A percentile compares a stretch with the other conserved stretches of the same genome.
Evolutionary conservation across 2,329 filamentous ascomycete species (phyloP).

Genomic region (Zymoseptoria brevis): DNA sequence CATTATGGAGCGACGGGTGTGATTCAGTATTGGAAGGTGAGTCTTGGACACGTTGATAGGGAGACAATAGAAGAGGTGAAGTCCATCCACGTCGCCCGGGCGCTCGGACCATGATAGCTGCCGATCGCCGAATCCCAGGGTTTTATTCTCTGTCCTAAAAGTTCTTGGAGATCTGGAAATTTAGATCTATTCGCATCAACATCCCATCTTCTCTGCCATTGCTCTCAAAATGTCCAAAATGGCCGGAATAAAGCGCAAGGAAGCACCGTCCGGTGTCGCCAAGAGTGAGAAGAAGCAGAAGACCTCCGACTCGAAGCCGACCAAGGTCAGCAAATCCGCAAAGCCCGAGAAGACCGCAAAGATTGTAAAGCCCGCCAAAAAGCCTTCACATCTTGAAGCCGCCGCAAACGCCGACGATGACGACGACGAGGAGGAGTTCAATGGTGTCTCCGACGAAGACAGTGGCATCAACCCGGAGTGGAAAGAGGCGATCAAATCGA

Average conservation of each 20-base stretch:
- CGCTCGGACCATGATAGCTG: not conserved
- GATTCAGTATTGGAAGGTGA: not conserved
- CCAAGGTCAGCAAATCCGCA: conserved; percentile 1
- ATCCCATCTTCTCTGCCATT: not conserved
- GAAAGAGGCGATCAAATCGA: conserved; percentile 5
- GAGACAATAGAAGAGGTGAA: not conserved
- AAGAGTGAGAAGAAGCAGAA: conserved; percentile 34
- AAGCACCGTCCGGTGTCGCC: conserved; percentile 23
- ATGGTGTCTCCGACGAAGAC: conserved; percentile 5
- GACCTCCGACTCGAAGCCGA: conserved; percentile 24
- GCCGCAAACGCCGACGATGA: conserved; percentile 23
- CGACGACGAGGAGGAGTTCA: conserved; percentile 9
- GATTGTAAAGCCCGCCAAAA: conserved; percentile 21
- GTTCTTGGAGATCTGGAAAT: not conserved
- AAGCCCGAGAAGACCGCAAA: conserved; percentile 12
- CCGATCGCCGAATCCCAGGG: not conserved
- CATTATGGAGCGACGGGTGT: not conserved
- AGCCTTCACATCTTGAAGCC: conserved; percentile 19
- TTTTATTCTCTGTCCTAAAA: not conserved
- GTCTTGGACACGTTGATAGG: not conserved
- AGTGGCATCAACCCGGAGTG: conserved; percentile 9
- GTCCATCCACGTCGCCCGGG: not conserved
- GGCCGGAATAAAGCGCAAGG: conserved; percentile 33
- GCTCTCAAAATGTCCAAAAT: conserved; percentile 4
- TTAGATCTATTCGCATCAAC: not conserved